Base-by-base conservation (phyloP, 1,284 basidiomycete genomes). In the Ustilago loliicola region DNA sequence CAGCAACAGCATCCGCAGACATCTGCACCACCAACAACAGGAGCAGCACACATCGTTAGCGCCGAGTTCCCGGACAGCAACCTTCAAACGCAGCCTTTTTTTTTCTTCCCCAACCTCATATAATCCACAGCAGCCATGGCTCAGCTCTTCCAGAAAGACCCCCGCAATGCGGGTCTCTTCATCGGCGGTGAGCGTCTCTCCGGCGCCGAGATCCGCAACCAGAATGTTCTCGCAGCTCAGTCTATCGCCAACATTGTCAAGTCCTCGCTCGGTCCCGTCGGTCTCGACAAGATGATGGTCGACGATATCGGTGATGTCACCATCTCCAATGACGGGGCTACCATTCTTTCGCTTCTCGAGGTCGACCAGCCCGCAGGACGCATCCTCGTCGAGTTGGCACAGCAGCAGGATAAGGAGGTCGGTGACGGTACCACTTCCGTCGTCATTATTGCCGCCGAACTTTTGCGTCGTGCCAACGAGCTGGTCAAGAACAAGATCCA, bases 271-370 rank as follows among this genome's bases (percentile, higher is more conserved):
- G 97, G 97, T 10, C 97, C 97, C 7, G 90, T 98, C 66, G 96
- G 83, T 38, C 80, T 86, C 50, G 85, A 86, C 76, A 86, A 86
- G 83, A 86, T 99, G 96, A 90, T 98, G 57, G 96, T 99, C 30
- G 96, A 99, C 87, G 97, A 98, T 88, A 96, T 99, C 82, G 97
- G 97, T 82, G 97, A 99, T 90, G 96, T 99, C 51, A 99, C 96
- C 45, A 99, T 99, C 87, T 98, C 96, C 66, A 99, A 99, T 88
- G 97, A 99, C 88, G 97, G 97, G 58, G 97, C 97, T 27, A 99
- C 97, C 34, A 99, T 99, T 81, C 91, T 99, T 50, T 92, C 94
- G 38, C 90, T 99, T 25, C 89, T 98, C 52, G 92, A 94, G 50
- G 95, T 98, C 59, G 86, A 96, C 80, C 95, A 98, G 86, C 95